A percentile compares a stretch with the other conserved stretches of the same genome.
phyloP scores from a whole-genome alignment of 2,329 filamentous ascomycete species.

The Neofusicoccum ribis region DNA sequence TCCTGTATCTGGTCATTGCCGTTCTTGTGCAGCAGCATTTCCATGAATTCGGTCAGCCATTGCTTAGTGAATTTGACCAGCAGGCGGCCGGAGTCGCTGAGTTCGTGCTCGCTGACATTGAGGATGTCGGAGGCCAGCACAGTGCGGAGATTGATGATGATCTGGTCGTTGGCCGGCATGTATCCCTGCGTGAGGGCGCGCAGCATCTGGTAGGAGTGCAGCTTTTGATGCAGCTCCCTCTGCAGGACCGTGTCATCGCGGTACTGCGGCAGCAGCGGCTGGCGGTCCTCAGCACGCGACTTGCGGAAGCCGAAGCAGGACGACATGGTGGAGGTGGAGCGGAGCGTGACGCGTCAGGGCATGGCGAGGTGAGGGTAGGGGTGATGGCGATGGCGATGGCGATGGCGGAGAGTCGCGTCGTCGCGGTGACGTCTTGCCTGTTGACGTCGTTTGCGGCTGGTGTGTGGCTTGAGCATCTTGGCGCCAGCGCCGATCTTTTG shows the following conservation, averaged over 20 bases:
- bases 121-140: slow-evolving; percentile 76
- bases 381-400: background rate
- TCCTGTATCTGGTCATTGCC: slow-evolving; percentile 83
- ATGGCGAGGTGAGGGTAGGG: background rate
- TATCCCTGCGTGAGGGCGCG: slow-evolving; percentile 79
- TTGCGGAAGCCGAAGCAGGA: slow-evolving; percentile 66
- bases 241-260: slow-evolving; percentile 78
- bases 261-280: slow-evolving; percentile 81
- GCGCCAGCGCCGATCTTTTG: background rate
- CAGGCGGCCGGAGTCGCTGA: slow-evolving; percentile 75
- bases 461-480: background rate
- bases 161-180: slow-evolving; percentile 89
- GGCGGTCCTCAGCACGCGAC: slow-evolving; percentile 61
- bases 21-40: slow-evolving; percentile 83
- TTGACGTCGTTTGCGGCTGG: slow-evolving; percentile 7
- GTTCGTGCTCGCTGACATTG: slow-evolving; percentile 70
- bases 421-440: slow-evolving; percentile 1
- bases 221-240: slow-evolving; percentile 77
- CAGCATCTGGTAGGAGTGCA: slow-evolving; percentile 91
- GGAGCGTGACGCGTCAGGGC: background rate
- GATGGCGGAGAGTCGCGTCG: background rate
- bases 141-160: slow-evolving; percentile 75
- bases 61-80: slow-evolving; percentile 71
- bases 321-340: slow-evolving; percentile 46
- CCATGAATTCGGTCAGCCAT: slow-evolving; percentile 77